Base-by-base conservation (phyloP, 371 early-diverging fungal genomes). In the Mortierella polycephala region DNA sequence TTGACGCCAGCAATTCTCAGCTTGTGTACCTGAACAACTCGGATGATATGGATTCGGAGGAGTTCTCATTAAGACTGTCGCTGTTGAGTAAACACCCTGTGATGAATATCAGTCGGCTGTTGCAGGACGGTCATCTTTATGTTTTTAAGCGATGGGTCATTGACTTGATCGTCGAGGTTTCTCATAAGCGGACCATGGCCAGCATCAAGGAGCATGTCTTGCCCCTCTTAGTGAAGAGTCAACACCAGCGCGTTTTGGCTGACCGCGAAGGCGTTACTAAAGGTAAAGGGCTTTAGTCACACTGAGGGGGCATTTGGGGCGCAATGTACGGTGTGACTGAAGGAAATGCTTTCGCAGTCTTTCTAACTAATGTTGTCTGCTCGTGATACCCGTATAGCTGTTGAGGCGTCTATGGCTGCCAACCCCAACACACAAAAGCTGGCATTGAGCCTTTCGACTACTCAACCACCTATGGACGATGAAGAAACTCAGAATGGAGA, bases 71-170 rank as follows among this genome's bases (percentile, higher is more conserved):
- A 80, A 89, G 92, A 53, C 89, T 91, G 83, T 87, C 94, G 21
- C 82, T 95, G 53, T 67, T 93, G 65, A 86, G 85, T 80, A 87
- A 85, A 52, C 80, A 79, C 45, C 80, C 80, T 11, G 80, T 79
- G 2, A 62, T 69, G 70, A 79, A 79, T 60, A 57, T 79, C 46
- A 79, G 69, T n/a, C 65, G 80, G 37, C 58, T 79, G 21, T 73
- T 79, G 64, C 90, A 92, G 60, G 96, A 96, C 83, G 94, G 94
- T 7, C 98, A 96, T 67, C 67, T 96, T 41, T 98, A 97, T 70
- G 89, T 97, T 14, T 93, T 96, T 82, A 93, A 95, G 69, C 85
- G 88, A 55, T 97, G 97, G 97, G 91, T 97, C 5, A 77, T 96
- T 51, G 96, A 96, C 76, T 81, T 94, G 66, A 71, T 96, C 18